Evolutionary conservation across 163 green algal genomes (phyloP).

Genomic region (Prototheca cutis): DNA sequence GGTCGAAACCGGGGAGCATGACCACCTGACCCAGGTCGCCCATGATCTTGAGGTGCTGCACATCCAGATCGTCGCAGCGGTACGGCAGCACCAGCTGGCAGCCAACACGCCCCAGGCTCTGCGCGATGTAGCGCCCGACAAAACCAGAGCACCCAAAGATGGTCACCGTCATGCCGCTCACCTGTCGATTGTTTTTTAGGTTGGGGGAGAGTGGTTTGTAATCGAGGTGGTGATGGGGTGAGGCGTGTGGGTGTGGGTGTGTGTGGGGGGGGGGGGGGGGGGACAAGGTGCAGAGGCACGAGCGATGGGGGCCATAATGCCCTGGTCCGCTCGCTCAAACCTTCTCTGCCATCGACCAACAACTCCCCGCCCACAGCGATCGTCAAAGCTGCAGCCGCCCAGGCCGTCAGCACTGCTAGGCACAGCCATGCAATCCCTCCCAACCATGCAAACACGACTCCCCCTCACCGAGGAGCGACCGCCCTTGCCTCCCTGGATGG

Average conservation of each 20-base stretch:
- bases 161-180: constrained; percentile 73
- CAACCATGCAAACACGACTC: too few species aligned
- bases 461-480: constrained; percentile 67
- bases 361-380: too few species aligned
- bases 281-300: too few species aligned
- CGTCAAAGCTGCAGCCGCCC: too few species aligned
- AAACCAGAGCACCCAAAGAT: constrained; percentile 97
- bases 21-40: constrained; percentile 90
- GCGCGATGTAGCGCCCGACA: constrained; percentile 90
- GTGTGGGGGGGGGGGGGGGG: too few species aligned
- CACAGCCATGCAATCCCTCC: too few species aligned
- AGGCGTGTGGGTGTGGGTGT: too few species aligned
- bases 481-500: constrained; percentile 40
- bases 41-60: constrained; percentile 87
- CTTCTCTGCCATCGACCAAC: too few species aligned
- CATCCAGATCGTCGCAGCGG: constrained; percentile 74
- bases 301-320: too few species aligned
- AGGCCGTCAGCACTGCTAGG: too few species aligned
- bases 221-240: background rate
- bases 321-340: too few species aligned
- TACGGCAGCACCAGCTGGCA: constrained; percentile 80
- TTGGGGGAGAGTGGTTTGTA: background rate
- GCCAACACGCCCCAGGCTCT: constrained; percentile 66
- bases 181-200: constrained; percentile 21
- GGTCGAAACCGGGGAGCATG: constrained; percentile 27